A percentile compares a stretch with the other conserved stretches of the same genome.
phyloP scores from a whole-genome alignment of 345 rosid species.

The Sapria himalayana region DNA sequence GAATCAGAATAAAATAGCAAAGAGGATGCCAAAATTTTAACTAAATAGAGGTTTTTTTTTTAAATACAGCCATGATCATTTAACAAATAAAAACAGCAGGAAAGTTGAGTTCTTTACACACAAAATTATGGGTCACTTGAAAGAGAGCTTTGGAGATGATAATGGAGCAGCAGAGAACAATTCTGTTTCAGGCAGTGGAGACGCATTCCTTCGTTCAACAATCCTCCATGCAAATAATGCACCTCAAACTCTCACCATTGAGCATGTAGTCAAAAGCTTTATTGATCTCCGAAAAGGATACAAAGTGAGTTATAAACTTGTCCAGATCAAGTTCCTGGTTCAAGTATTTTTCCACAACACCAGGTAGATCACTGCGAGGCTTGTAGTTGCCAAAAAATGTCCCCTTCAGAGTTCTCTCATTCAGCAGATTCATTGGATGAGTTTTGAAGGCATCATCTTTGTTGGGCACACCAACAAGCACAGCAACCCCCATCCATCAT shows the following conservation, averaged over 20 bases:
- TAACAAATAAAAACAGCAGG: too few relatives aligned
- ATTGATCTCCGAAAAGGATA: conserved; percentile 38
- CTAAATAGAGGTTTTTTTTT: too few relatives aligned
- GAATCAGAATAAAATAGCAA: too few relatives aligned
- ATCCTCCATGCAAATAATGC: conserved; percentile 29
- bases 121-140: too few relatives aligned
- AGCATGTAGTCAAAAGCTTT: conserved; percentile 45
- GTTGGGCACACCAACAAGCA: conserved; percentile 43
- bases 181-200: too few relatives aligned
- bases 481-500: conserved; percentile 80
- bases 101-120: too few relatives aligned
- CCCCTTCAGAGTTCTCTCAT: conserved; percentile 52
- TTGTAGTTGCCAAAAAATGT: conserved; percentile 54
- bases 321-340: conserved; percentile 39
- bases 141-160: too few relatives aligned
- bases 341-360: conserved; percentile 42
- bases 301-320: conserved; percentile 36
- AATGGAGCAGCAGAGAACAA: too few relatives aligned
- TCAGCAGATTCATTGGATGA: conserved; percentile 31
- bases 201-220: too few relatives aligned
- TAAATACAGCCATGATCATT: too few relatives aligned
- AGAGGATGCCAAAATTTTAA: too few relatives aligned
- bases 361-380: conserved; percentile 41
- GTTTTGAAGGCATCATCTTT: conserved; percentile 46
- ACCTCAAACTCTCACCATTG: conserved; percentile 28